Evolutionary conservation across 805 yeast genomes (phyloP).

Genomic region (Candida andamanensis): DNA sequence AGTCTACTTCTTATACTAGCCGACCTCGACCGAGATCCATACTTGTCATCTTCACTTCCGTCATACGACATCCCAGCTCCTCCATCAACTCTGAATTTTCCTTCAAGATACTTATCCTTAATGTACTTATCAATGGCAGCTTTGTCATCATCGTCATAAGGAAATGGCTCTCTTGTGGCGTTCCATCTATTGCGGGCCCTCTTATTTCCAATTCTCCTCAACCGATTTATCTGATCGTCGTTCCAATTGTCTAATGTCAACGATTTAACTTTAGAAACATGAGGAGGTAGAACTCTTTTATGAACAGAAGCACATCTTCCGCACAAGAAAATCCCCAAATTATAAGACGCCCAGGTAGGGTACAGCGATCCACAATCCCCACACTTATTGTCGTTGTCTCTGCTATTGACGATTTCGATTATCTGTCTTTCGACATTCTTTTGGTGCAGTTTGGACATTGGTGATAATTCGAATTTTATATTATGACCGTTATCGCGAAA

Average conservation of each 20-base stretch:
- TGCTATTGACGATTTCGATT: slow-evolving; percentile 53
- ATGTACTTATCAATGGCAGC: slow-evolving; percentile 51
- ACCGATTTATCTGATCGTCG: slow-evolving; percentile 44
- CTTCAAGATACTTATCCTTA: slow-evolving; percentile 64
- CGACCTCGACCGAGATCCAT: neutral
- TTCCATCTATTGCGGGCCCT: slow-evolving; percentile 63
- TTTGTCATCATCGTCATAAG: slow-evolving; percentile 65
- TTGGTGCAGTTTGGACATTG: slow-evolving; percentile 22
- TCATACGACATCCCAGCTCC: slow-evolving; percentile 14
- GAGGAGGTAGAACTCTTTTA: slow-evolving; percentile 53
- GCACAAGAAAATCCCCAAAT: slow-evolving; percentile 68
- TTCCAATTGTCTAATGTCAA: slow-evolving; percentile 71
- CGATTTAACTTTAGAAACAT: slow-evolving; percentile 63
- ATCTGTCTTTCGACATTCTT: slow-evolving; percentile 46
- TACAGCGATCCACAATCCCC: slow-evolving; percentile 70
- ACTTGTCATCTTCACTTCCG: slow-evolving; percentile 17
- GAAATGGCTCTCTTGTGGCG: slow-evolving; percentile 61
- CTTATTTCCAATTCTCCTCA: slow-evolving; percentile 54
- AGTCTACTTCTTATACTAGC: slow-evolving; percentile 16
- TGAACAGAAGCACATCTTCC: slow-evolving; percentile 83
- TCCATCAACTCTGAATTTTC: slow-evolving; percentile 46
- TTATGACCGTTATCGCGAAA: too few relatives aligned
- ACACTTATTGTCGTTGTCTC: slow-evolving; percentile 62
- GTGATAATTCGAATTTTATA: too few relatives aligned
- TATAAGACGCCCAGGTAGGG: slow-evolving; percentile 56